These are phyloP conservation scores for Fraxinus latifolia DNA, from an alignment of 305 asterid genomes.

Conservation along the genomic window DNA sequence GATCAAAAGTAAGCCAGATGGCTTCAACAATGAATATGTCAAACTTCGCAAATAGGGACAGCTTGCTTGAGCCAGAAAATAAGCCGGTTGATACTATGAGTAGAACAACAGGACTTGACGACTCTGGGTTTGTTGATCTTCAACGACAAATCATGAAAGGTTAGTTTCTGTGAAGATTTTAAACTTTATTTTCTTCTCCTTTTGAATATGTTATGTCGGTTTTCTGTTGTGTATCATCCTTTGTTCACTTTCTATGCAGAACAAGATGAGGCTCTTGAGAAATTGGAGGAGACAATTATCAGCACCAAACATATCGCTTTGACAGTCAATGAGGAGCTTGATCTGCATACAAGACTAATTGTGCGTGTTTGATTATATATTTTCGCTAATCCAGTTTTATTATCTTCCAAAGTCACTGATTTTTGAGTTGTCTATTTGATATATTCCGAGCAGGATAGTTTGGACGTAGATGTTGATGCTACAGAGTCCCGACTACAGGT, in stretches of 20 bases:
- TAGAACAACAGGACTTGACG: slow-evolving; percentile 54
- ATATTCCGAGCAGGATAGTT: slow-evolving; percentile 38
- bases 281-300: slow-evolving; percentile 55
- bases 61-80: slow-evolving; percentile 84
- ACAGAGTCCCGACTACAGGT: slow-evolving; percentile 59
- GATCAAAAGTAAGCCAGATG: slow-evolving; percentile 77
- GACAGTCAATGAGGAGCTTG: slow-evolving; percentile 64
- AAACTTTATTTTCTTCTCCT: slow-evolving; percentile 14
- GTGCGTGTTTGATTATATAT: slow-evolving; percentile 32
- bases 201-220: neutral
- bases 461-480: slow-evolving; percentile 56
- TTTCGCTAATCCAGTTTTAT: neutral
- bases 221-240: neutral
- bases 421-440: neutral
- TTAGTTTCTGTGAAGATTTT: slow-evolving; percentile 25
- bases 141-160: slow-evolving; percentile 65
- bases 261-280: slow-evolving; percentile 66
- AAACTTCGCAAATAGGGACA: slow-evolving; percentile 75
- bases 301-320: slow-evolving; percentile 64
- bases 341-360: slow-evolving; percentile 51
- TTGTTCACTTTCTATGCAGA: slow-evolving; percentile 29
- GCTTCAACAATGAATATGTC: slow-evolving; percentile 83
- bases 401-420: neutral
- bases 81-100: slow-evolving; percentile 73
- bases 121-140: slow-evolving; percentile 57